Conservation (phyloP, 2,329 filamentous ascomycete species). For the Nemania diffusa region DNA sequence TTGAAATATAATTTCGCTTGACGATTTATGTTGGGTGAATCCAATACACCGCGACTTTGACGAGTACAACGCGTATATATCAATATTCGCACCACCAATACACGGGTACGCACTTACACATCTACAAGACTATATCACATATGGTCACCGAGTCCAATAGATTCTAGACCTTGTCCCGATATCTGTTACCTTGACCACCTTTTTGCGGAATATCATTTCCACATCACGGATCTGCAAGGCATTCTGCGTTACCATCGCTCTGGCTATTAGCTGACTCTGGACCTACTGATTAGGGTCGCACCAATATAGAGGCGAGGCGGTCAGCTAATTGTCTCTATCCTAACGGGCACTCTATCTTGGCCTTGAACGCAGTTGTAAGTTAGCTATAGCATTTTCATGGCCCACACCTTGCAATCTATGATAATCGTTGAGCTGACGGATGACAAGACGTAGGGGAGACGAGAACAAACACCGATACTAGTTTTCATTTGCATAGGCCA, state of each 20-base stretch:
- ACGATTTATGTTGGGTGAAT: slow-evolving; percentile 3
- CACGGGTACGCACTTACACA: slow-evolving; percentile 44
- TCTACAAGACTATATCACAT: slow-evolving; percentile 42
- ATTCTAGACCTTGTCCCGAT: slow-evolving; percentile 39
- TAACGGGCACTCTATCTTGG: background rate
- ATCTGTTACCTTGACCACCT: slow-evolving; percentile 37
- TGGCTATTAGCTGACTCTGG: slow-evolving; percentile 40
- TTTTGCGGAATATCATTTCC: slow-evolving; percentile 33
- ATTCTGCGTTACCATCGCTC: slow-evolving; percentile 36
- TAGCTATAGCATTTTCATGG: background rate
- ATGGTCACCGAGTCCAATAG: slow-evolving; percentile 43
- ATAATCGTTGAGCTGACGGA: slow-evolving; percentile 15
- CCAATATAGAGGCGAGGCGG: slow-evolving; percentile 10
- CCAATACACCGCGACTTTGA: slow-evolving; percentile 9
- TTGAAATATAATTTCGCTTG: slow-evolving; percentile 5
- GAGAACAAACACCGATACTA: background rate
- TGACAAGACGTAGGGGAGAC: background rate
- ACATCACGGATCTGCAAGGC: slow-evolving; percentile 38
- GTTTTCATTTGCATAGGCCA: slow-evolving; percentile 6
- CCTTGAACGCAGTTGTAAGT: slow-evolving; percentile 20
- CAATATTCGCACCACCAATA: slow-evolving; percentile 39
- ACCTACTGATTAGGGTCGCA: slow-evolving; percentile 16
- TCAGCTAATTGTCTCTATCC: background rate
- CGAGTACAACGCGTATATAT: slow-evolving; percentile 34
- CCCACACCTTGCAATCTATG: background rate